Evolutionary conservation across 192 early-diverging fungal species (phyloP).

Genomic region (Coemansia sp.): DNA sequence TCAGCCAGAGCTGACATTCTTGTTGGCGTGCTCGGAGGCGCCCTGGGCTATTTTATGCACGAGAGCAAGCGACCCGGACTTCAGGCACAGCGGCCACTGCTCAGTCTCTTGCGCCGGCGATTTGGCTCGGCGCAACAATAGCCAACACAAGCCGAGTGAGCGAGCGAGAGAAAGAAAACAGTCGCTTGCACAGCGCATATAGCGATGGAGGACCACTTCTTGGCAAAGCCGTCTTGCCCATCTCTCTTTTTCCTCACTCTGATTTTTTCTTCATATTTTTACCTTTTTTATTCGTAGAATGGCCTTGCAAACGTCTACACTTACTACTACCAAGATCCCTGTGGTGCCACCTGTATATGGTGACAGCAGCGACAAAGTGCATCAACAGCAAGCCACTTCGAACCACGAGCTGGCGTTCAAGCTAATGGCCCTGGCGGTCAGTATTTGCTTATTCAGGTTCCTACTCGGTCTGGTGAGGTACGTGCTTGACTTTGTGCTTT

Average conservation of each 20-base stretch:
- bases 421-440: slow-evolving; percentile 26
- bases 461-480: slow-evolving; percentile 36
- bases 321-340: not conserved
- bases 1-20: slow-evolving; percentile 39
- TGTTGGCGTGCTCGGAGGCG: slow-evolving; percentile 39
- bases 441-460: slow-evolving; percentile 20
- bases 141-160: not conserved
- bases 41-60: slow-evolving; percentile 47
- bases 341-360: not conserved
- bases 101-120: slow-evolving; percentile 33
- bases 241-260: slow-evolving; percentile 9
- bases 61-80: slow-evolving; percentile 34
- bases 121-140: slow-evolving; percentile 7
- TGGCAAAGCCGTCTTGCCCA: not conserved
- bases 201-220: not conserved
- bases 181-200: not conserved
- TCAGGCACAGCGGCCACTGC: slow-evolving; percentile 25
- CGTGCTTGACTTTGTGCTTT: slow-evolving; percentile 33
- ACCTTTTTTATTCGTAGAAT: not conserved
- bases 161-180: not conserved
- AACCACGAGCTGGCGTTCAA: slow-evolving; percentile 35
- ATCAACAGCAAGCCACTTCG: not conserved
- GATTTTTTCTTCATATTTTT: not conserved
- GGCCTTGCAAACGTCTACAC: not conserved
- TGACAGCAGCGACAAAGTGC: not conserved